Evolutionary conservation across 2,329 filamentous ascomycete species (phyloP).

Genomic region (Cercospora zeae-maydis): DNA sequence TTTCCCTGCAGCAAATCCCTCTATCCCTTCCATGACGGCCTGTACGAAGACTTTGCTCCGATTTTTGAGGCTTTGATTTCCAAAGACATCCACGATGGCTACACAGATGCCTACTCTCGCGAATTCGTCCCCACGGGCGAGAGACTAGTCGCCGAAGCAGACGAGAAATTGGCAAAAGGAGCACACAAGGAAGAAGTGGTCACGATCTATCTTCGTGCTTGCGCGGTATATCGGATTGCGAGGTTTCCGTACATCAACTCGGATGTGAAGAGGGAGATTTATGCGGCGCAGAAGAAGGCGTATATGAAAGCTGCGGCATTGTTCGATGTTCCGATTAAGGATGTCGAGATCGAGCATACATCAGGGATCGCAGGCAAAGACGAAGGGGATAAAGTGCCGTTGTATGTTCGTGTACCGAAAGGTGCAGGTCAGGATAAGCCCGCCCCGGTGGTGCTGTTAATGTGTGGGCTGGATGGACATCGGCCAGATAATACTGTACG

Average conservation of each 20-base stretch:
- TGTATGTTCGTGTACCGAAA: conserved; percentile 40
- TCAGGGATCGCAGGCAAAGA: conserved; percentile 32
- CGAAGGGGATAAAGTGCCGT: conserved; percentile 39
- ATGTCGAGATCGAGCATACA: conserved; percentile 41
- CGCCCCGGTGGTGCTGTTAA: conserved; percentile 52
- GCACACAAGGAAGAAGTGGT: conserved; percentile 32
- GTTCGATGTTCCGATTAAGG: conserved; percentile 39
- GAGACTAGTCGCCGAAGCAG: conserved; percentile 33
- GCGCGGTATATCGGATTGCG: conserved; percentile 38
- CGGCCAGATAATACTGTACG: conserved; percentile 60
- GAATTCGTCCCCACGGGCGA: conserved; percentile 38
- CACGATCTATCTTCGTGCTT: conserved; percentile 37
- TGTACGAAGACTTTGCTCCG: conserved; percentile 40
- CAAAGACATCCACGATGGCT: conserved; percentile 39
- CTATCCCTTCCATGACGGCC: conserved; percentile 32
- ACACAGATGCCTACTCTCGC: conserved; percentile 38
- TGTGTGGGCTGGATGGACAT: conserved; percentile 62
- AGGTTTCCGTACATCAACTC: conserved; percentile 40
- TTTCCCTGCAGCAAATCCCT: conserved; percentile 34
- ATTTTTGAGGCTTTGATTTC: conserved; percentile 38
- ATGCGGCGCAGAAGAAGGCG: conserved; percentile 37
- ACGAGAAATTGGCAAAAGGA: conserved; percentile 22
- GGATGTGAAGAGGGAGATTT: conserved; percentile 35
- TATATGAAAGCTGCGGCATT: conserved; percentile 38
- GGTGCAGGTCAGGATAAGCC: conserved; percentile 33